phyloP scores from a whole-genome alignment of 1,284 basidiomycete genomes.

The Cutaneotrichosporon sp. region DNA sequence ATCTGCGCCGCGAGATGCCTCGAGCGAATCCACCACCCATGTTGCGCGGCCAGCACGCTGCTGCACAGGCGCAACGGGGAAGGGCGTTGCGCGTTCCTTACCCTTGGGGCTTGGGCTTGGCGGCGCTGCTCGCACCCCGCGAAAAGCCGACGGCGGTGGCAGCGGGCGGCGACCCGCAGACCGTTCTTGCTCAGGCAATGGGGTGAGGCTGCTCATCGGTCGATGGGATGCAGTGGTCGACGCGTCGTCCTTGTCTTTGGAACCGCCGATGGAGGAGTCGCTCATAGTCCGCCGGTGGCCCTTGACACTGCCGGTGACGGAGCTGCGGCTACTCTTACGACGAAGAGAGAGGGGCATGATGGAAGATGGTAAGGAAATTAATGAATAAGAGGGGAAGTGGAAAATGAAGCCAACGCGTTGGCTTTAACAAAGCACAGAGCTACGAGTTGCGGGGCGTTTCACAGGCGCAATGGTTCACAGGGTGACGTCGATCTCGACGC shows the following conservation, averaged over 20 bases:
- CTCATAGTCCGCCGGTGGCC: neutral
- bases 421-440: too few species aligned
- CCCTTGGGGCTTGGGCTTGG: slow-evolving; percentile 4
- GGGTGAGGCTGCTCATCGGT: neutral
- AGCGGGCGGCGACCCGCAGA: neutral
- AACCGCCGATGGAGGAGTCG: neutral
- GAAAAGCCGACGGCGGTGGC: slow-evolving; percentile 14
- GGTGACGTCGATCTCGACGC: too few species aligned
- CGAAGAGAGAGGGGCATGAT: slow-evolving; percentile 1
- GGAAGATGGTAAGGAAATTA: neutral
- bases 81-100: slow-evolving; percentile 7
- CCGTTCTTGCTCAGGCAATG: neutral
- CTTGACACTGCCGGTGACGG: neutral
- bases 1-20: slow-evolving; percentile 24
- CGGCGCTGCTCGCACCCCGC: neutral
- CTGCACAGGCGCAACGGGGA: neutral
- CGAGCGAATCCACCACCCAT: slow-evolving; percentile 32
- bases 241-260: neutral
- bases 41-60: slow-evolving; percentile 12
- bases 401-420: neutral
- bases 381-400: neutral
- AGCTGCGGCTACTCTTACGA: neutral
- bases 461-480: too few species aligned
- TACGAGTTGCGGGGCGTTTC: too few species aligned
- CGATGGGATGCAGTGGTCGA: neutral